Evolutionary conservation across 2,329 filamentous ascomycete species (phyloP).

Genomic region (Dothistroma septosporum): DNA sequence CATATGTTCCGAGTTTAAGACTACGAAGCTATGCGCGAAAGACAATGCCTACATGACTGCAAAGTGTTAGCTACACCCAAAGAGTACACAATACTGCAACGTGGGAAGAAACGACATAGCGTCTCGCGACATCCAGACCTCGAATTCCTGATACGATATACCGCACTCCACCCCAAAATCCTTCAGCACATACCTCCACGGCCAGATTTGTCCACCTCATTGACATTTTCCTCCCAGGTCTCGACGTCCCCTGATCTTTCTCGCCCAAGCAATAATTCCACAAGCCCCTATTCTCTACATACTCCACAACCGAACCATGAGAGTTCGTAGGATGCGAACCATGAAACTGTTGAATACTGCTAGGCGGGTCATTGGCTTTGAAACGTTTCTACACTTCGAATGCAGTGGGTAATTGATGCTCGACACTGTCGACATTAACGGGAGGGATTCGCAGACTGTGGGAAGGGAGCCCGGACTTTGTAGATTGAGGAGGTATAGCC

Average conservation of each 20-base stretch:
- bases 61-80: too few species aligned
- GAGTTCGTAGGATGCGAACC: slow-evolving; percentile 4
- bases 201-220: not conserved
- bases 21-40: slow-evolving; percentile 6
- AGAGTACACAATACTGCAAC: too few species aligned
- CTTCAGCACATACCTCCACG: slow-evolving; percentile 1
- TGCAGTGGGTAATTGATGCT: slow-evolving; percentile 5
- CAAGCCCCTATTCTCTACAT: not conserved
- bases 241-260: too few species aligned
- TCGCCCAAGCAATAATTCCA: not conserved
- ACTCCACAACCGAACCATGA: not conserved
- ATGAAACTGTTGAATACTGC: slow-evolving; percentile 7
- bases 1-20: slow-evolving; percentile 10
- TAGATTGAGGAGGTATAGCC: slow-evolving; percentile 4
- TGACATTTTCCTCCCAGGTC: too few species aligned
- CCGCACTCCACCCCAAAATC: too few species aligned
- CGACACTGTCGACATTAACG: not conserved
- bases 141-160: too few species aligned
- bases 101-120: too few species aligned
- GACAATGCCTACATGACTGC: slow-evolving; percentile 8
- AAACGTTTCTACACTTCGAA: slow-evolving; percentile 13
- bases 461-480: not conserved
- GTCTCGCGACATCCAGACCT: too few species aligned
- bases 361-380: slow-evolving; percentile 3
- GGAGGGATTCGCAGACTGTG: slow-evolving; percentile 4